Conservation (phyloP, 2,329 filamentous ascomycete genomes). For the Penicillium italicum region DNA sequence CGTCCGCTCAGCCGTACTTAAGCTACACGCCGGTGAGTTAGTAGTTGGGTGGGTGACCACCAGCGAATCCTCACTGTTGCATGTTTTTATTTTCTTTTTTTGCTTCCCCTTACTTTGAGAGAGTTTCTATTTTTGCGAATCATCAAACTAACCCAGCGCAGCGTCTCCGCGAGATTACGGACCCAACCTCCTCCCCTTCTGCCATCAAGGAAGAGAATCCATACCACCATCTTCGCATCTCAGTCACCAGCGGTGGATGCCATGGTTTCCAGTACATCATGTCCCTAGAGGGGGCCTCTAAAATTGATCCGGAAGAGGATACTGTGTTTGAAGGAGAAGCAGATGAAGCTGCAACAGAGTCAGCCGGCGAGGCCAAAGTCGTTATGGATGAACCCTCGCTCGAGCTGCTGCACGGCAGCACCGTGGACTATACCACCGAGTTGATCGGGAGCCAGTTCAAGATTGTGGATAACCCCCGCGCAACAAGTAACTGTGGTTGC, state of each 20-base stretch:
- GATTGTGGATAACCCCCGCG: conserved; percentile 87
- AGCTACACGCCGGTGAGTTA: conserved; percentile 46
- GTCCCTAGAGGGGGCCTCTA: conserved; percentile 63
- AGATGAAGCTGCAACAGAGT: conserved; percentile 30
- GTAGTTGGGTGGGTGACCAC: conserved; percentile 49
- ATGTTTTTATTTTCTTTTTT: conserved; percentile 33
- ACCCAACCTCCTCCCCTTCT: conserved; percentile 40
- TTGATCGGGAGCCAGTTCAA: conserved; percentile 94
- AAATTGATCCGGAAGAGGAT: conserved; percentile 70
- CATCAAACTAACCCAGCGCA: conserved; percentile 25
- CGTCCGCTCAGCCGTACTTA: conserved; percentile 48
- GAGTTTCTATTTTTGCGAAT: neutral
- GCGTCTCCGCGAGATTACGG: conserved; percentile 73
- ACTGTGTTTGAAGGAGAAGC: conserved; percentile 72
- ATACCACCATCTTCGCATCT: conserved; percentile 79
- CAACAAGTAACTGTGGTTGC: conserved; percentile 92
- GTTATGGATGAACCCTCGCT: conserved; percentile 85
- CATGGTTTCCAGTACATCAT: conserved; percentile 98
- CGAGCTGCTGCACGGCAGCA: conserved; percentile 86
- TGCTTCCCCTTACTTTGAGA: neutral
- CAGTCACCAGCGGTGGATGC: conserved; percentile 89
- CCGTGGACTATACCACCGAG: conserved; percentile 94
- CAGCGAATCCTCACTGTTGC: conserved; percentile 46
- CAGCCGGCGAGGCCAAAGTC: conserved; percentile 64
- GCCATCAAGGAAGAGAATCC: conserved; percentile 57